Evolutionary conservation across 1,139 yeast genomes (phyloP), one percentile per base, ranked within the genome.

Genomic region (Ogataea hybrid): DNA sequence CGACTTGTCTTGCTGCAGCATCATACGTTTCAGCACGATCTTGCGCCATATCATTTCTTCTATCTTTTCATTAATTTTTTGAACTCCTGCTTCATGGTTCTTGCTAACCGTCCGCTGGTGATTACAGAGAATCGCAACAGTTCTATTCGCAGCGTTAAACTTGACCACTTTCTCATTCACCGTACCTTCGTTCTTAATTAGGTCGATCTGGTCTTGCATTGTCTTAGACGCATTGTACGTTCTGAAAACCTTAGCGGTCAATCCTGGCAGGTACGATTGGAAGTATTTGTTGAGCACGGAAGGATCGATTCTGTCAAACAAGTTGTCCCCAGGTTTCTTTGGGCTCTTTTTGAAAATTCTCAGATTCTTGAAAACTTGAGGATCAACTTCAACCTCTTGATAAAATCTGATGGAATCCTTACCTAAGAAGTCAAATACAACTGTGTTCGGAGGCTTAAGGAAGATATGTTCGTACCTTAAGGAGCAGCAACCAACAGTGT

Each of bases 401-500:
- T 87, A 85, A 62, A 77, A 92, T 55, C 97, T 72, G 52, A 92
- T 88, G 6, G 96, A 88, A 67, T 90, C 97, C 61, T 90, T 92
- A 81, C 98, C 98, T 52, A 90, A 70, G 61, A 90, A 90, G 63
- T 90, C 97, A 67, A 90, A 89, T n/a, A 85, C 76, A 14, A 90
- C 97, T 12, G 75, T 84, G 54, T 81, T 81, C 9, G 97, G 97
- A 2, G 96, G 96, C 54, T 78, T 79, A 47, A 90, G 70, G 1
- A 94, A 84, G 35, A 90, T 77, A 63, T 90, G 97, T 61, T 90
- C 97, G 57, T 70, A 90, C 55, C 97, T 70, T 52, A 90, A 73
- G 1, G 97, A 90, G 66, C 97, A 90, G 67, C 98, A 90, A 34
- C 98, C 98, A 34, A 90, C 98, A 2, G 98, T 90, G 62, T 92